A percentile compares a stretch with the other conserved stretches of the same genome.
These are phyloP conservation scores for Plasmodium fragile DNA, from an alignment of 169 alveolate genomes.

Conservation along the genomic window DNA sequence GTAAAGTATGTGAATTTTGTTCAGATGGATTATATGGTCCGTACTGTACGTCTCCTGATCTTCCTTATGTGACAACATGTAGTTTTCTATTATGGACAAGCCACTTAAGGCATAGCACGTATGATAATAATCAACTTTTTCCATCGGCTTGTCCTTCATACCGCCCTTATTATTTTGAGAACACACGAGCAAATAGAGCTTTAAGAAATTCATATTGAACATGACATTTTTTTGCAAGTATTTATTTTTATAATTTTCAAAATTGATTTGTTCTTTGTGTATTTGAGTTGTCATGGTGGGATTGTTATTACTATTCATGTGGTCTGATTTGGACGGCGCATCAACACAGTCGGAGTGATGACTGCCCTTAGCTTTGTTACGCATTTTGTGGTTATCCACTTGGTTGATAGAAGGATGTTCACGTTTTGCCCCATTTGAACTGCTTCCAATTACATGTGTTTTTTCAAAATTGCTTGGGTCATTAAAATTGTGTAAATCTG, in stretches of 20 bases:
- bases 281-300: background rate
- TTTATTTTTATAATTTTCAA: constrained; percentile 74
- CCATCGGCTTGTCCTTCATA: constrained; percentile 96
- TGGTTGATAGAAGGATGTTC: background rate
- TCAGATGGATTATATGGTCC: constrained; percentile 36
- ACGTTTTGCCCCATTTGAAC: constrained; percentile 79
- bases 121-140: constrained; percentile 95
- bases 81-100: constrained; percentile 79
- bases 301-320: background rate
- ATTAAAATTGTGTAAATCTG: background rate
- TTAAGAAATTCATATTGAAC: constrained; percentile 68
- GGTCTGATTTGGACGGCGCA: background rate
- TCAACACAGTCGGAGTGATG: background rate
- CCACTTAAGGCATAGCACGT: constrained; percentile 96
- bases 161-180: constrained; percentile 92
- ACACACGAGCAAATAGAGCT: constrained; percentile 77
- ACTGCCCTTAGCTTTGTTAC: background rate
- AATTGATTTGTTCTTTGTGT: constrained; percentile 6
- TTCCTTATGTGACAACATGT: constrained; percentile 5
- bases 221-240: constrained; percentile 77
- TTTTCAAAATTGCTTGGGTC: background rate
- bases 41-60: background rate
- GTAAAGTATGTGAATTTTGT: constrained; percentile 63
- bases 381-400: background rate
- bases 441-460: constrained; percentile 75